A percentile compares a stretch with the other conserved stretches of the same genome.
Conservation (phyloP, 306 rosid genomes). For the Comarum palustre region DNA sequence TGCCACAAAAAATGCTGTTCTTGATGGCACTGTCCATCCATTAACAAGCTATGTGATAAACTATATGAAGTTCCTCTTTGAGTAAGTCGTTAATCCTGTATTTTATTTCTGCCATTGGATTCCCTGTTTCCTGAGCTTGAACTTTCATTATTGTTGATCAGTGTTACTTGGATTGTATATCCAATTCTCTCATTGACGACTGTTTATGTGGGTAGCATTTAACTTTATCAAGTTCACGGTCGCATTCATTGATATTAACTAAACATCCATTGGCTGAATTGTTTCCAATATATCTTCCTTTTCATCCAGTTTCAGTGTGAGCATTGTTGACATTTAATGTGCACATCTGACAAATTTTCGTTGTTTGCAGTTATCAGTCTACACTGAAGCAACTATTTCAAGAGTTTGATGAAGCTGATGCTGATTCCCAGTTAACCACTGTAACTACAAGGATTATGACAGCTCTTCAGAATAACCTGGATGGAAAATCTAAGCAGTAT, state of each 20-base stretch:
- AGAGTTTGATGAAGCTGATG: constrained; percentile 60
- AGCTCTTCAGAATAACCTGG: constrained; percentile 92
- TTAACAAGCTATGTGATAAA: constrained; percentile 95
- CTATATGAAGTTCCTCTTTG: constrained; percentile 78
- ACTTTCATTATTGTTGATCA: not conserved
- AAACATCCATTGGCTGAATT: not conserved
- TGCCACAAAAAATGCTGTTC: constrained; percentile 86
- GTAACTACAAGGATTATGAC: constrained; percentile 88
- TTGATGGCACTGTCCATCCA: constrained; percentile 98
- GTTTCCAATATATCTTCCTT: not conserved
- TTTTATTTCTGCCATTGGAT: not conserved
- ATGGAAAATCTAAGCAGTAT: constrained; percentile 94
- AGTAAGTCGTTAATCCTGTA: constrained; percentile 54
- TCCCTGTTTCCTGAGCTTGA: constrained; percentile 7
- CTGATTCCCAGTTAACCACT: constrained; percentile 64
- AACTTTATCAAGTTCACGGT: not conserved
- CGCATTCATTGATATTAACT: not conserved
- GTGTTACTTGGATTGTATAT: not conserved
- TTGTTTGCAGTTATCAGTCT: constrained; percentile 65
- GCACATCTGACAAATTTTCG: constrained; percentile 10
- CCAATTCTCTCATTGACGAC: not conserved
- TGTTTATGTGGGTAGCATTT: not conserved
- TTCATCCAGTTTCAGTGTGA: not conserved
- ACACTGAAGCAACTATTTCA: constrained; percentile 79
- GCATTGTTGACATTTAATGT: not conserved